phyloP scores from a whole-genome alignment of 495 filamentous ascomycete genomes.

The Apiosordaria backusii region DNA sequence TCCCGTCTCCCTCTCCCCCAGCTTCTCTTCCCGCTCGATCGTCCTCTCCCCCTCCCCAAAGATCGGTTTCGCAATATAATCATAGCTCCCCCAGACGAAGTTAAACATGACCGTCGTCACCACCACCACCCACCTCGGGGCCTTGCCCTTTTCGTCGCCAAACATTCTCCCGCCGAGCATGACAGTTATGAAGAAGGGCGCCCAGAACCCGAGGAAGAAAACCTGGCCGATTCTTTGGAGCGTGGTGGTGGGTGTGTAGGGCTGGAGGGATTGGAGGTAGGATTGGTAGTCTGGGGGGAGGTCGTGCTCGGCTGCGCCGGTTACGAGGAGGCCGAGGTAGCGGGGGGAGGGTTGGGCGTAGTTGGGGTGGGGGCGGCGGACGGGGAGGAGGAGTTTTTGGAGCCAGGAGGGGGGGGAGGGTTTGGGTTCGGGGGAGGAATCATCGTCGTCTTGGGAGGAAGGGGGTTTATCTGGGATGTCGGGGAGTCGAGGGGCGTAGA shows the following conservation, averaged over 20 bases:
- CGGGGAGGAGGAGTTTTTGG: conserved; percentile 33
- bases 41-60: conserved; percentile 94
- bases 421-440: conserved; percentile 13
- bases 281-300: conserved; percentile 69
- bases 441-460: conserved; percentile 7
- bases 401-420: conserved; percentile 29
- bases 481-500: conserved; percentile 42
- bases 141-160: conserved; percentile 60
- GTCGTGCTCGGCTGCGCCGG: conserved; percentile 72
- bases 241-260: conserved; percentile 64
- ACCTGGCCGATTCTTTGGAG: conserved; percentile 63
- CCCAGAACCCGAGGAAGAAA: conserved; percentile 58
- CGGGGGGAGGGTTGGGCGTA: conserved; percentile 80
- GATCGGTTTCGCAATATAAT: conserved; percentile 56
- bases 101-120: conserved; percentile 47
- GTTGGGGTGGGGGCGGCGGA: conserved; percentile 55
- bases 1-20: neutral
- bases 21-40: conserved; percentile 28
- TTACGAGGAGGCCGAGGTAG: conserved; percentile 72
- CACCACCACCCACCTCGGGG: conserved; percentile 62
- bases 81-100: conserved; percentile 71
- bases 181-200: conserved; percentile 52
- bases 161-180: conserved; percentile 36
- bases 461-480: conserved; percentile 12
- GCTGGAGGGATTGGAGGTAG: conserved; percentile 61